Percentiles rank a stretch among this genome's conserved stretches.
phyloP scores from a whole-genome alignment of 768 basidiomycete genomes.

The Suillus placidus region DNA sequence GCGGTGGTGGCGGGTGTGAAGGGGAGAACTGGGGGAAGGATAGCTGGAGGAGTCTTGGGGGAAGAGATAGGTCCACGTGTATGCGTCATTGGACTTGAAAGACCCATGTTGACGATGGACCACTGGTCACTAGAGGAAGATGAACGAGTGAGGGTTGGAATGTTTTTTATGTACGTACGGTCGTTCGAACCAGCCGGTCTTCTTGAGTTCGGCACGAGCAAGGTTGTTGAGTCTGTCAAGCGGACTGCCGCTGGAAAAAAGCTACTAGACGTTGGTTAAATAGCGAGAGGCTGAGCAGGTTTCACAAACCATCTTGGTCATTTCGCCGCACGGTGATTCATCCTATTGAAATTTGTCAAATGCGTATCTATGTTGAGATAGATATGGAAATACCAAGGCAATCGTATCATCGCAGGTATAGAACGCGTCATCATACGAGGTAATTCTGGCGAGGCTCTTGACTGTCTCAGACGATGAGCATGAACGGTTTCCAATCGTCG shows the following conservation, averaged over 20 bases:
- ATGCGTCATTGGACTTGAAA: constrained; percentile 14
- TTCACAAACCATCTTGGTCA: constrained; percentile 31
- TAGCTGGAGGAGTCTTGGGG: constrained; percentile 14
- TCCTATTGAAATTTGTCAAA: constrained; percentile 17
- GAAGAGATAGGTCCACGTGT: neutral
- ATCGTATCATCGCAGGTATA: constrained; percentile 9
- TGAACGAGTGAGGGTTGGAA: neutral
- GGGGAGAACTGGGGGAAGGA: neutral
- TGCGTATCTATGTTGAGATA: constrained; percentile 8
- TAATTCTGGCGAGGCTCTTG: neutral
- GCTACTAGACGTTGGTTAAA: constrained; percentile 17
- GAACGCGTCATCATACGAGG: constrained; percentile 6
- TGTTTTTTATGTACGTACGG: constrained; percentile 11
- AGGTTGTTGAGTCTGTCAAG: constrained; percentile 32
- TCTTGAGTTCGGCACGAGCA: constrained; percentile 33
- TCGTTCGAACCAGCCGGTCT: constrained; percentile 35
- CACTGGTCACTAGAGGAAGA: constrained; percentile 29
- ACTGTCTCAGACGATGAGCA: constrained; percentile 19
- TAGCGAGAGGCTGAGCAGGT: constrained; percentile 10
- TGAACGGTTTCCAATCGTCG: constrained; percentile 1
- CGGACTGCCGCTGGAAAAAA: constrained; percentile 23
- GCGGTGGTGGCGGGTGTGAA: neutral
- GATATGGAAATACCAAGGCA: constrained; percentile 19
- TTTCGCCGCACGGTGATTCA: constrained; percentile 9
- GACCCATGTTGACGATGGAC: constrained; percentile 28